Base-by-base conservation (phyloP, 129 eudicot species). In the Flaveria ramosissima region DNA sequence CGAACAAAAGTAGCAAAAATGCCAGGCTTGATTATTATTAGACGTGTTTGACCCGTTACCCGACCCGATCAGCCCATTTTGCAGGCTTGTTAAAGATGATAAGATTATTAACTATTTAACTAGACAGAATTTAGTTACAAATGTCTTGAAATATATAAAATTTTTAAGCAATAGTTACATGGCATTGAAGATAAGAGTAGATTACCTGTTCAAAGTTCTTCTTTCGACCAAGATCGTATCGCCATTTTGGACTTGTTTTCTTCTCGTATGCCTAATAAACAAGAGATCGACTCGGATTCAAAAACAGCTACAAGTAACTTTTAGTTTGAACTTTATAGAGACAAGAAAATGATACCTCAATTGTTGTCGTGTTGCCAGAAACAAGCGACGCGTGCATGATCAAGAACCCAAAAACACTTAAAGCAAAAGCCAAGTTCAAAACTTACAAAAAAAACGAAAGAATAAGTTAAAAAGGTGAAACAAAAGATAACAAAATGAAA, bases 361-460 rank as follows among this genome's bases (percentile, higher is more conserved):
- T 93, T 56, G 98, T 93, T 21, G 97, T 90, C 50, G 90, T 93
- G 76, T 93, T 93, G 46, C 80, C 97, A 9, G 93, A 83, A 84
- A 93, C 98, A 74, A 90, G 71, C 0, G 98, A 88, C 64, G 88
- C 86, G 84, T 93, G 98, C 98, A 93, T 93, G 41, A 93, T 90
- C 55, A 90, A 77, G 74, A 93, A 93, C 62, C 98, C 98, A 59
- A 88, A 66, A 32, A 93, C 98, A 71, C 97, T 90, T 83, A 93
- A 83, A 17, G 98, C 87, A 16, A 93, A 93, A 57, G 98, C 98
- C 81, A 93, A 81, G 76, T 93, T 93, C 81, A 93, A 68, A 41
- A 93, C 98, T 93, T 84, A 74, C 27, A 32, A 75, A 65, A 15
- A 20, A 14, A 3, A 14, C 27, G 56, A 39, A 51, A 69, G n/a